Evolutionary conservation across 1,284 basidiomycete genomes (phyloP).

Genomic region (Cryptococcus sp.): DNA sequence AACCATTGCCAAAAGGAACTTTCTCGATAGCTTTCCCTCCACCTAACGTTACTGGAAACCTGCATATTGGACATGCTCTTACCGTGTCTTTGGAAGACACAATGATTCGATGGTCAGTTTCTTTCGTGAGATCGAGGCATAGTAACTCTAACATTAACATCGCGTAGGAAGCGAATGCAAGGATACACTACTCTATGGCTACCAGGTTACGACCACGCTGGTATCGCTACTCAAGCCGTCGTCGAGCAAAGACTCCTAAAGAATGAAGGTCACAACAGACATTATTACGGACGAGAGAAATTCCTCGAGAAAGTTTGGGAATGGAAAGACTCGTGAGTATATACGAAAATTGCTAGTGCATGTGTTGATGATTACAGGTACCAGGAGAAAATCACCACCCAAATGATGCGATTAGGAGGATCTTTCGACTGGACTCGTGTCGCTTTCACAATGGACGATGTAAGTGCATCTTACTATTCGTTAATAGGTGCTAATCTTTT

Average conservation of each 20-base stretch:
- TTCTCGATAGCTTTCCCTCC: constrained; percentile 92
- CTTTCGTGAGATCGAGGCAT: background rate
- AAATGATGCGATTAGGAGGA: constrained; percentile 83
- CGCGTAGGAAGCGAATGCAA: constrained; percentile 83
- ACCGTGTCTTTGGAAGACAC: constrained; percentile 91
- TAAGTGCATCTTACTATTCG: constrained; percentile 40
- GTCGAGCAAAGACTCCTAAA: constrained; percentile 93
- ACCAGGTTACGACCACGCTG: constrained; percentile 97
- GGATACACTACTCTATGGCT: constrained; percentile 87
- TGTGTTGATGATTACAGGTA: constrained; percentile 51
- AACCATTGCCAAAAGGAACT: constrained; percentile 55
- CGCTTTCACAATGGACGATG: constrained; percentile 94
- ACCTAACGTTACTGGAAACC: constrained; percentile 95
- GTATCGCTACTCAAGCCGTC: constrained; percentile 97
- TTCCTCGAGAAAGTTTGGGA: constrained; percentile 90
- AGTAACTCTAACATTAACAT: background rate
- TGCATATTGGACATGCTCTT: constrained; percentile 95
- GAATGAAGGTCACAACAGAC: constrained; percentile 73
- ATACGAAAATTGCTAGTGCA: too few species aligned
- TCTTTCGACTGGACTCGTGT: constrained; percentile 92
- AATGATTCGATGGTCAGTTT: constrained; percentile 72
- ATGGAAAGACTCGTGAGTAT: constrained; percentile 89
- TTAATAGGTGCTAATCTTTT: background rate
- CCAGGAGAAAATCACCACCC: constrained; percentile 82
- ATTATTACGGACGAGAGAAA: constrained; percentile 88